Base-by-base conservation (phyloP, 306 rosid species). In the Fagus sylvatica region DNA sequence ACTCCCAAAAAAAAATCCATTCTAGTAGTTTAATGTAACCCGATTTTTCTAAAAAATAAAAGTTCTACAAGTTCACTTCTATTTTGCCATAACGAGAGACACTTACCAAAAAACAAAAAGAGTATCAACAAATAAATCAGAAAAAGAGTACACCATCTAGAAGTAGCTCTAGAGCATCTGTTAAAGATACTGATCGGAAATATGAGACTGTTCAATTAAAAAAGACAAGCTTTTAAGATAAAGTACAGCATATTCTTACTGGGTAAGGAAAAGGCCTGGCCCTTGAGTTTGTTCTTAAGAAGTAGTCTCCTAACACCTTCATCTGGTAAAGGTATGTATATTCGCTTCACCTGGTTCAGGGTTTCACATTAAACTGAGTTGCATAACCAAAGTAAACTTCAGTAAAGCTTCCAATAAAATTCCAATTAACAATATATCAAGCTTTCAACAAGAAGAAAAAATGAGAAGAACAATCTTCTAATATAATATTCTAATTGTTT, bases 251-350 rank as follows among this genome's bases (percentile, higher is more conserved):
- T 28, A 40, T 74, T 81, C 98, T 91, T 87, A 95, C 98, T 81
- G 54, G 98, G 96, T 87, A 95, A 84, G 74, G 98, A 90, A 85
- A 80, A 95, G 12, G 98, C 89, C 85, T 95, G 98, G 83, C 97
- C 98, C 92, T 90, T 95, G 82, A 95, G 98, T 79, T 85, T 91
- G 91, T 88, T 87, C 76, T 81, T 88, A 41, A 95, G 81, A 76
- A 95, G 87, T 80, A 87, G 85, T 76, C 90, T 91, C 77, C 98
- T 87, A 62, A 90, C 92, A 82, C 87, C 82, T 78, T 76, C 85
- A 82, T 91, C 95, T 10, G 98, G 98, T 86, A 95, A 85, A 70
- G 98, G 98, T 76, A 95, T 64, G 64, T 91, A 95, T 55, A 95
- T 91, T 87, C 98, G 87, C 86, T 95, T 95, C 80, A 95, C 98